Conservation (phyloP, 441 rosid species). For the Adansonia rubrostipa region DNA sequence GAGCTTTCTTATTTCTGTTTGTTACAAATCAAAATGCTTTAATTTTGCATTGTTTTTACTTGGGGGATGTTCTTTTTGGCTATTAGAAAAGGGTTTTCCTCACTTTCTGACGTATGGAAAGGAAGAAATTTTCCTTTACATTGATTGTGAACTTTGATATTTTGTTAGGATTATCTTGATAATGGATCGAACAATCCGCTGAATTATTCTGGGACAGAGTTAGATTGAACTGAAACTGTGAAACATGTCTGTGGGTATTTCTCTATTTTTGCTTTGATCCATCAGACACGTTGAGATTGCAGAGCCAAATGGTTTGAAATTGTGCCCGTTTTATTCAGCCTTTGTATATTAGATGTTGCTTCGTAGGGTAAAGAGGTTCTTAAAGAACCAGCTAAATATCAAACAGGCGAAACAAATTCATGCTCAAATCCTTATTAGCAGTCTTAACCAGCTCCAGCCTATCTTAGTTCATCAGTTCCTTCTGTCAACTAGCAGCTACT, state of each 20-base stretch:
- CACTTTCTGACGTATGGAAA: not conserved
- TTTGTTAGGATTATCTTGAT: slow-evolving; percentile 7
- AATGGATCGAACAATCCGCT: slow-evolving; percentile 2
- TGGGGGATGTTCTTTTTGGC: not conserved
- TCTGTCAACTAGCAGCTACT: slow-evolving; percentile 39
- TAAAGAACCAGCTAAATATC: slow-evolving; percentile 38
- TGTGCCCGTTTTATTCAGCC: not conserved
- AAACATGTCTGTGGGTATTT: not conserved
- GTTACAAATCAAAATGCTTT: not conserved
- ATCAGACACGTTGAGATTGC: not conserved
- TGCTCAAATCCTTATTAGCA: slow-evolving; percentile 44
- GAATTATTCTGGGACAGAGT: not conserved
- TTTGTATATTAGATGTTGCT: slow-evolving; percentile 30
- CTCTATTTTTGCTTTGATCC: slow-evolving; percentile 10
- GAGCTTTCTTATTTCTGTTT: not conserved
- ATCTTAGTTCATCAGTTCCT: slow-evolving; percentile 53
- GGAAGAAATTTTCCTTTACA: not conserved
- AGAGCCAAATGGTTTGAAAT: not conserved
- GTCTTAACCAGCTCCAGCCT: slow-evolving; percentile 43
- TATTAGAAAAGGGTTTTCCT: not conserved
- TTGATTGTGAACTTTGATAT: slow-evolving; percentile 10
- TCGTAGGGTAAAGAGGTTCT: slow-evolving; percentile 38
- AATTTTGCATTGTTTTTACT: not conserved
- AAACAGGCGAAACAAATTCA: slow-evolving; percentile 56
- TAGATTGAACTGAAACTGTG: slow-evolving; percentile 4